Percentiles rank a stretch among this genome's conserved stretches.
Evolutionary conservation across 208 protist species (phyloP).

Genomic region (Leishmania major): DNA sequence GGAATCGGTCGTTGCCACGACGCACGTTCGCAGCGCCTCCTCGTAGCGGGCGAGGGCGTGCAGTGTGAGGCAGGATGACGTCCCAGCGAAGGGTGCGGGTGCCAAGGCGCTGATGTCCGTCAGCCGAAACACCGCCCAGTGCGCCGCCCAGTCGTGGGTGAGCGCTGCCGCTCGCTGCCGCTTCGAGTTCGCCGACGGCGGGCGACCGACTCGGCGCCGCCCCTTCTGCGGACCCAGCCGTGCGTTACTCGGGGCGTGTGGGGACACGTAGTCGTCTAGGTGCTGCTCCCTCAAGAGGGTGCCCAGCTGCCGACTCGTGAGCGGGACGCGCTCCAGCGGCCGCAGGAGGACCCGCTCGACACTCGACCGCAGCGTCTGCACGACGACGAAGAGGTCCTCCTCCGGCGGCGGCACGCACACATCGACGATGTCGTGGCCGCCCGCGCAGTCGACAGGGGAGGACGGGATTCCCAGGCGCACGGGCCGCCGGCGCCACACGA

Average conservation of each 20-base stretch:
- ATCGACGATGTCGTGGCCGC: not conserved
- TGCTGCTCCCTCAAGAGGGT: constrained; percentile 37
- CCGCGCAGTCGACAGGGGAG: not conserved
- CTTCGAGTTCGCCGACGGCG: constrained; percentile 1
- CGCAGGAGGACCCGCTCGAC: constrained; percentile 59
- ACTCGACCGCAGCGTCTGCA: constrained; percentile 36
- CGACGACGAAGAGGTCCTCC: constrained; percentile 72
- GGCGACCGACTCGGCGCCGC: not conserved
- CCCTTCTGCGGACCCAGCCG: not conserved
- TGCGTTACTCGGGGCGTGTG: constrained; percentile 3
- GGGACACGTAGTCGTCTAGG: constrained; percentile 36
- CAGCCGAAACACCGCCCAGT: constrained; percentile 33
- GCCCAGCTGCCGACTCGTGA: constrained; percentile 15
- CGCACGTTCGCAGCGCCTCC: constrained; percentile 44
- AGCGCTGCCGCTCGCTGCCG: not conserved
- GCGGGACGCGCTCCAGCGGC: constrained; percentile 27
- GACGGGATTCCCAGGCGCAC: not conserved
- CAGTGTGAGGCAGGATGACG: not conserved
- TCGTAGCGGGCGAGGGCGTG: constrained; percentile 17
- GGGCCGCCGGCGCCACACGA: constrained; percentile 77
- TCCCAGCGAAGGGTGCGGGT: not conserved
- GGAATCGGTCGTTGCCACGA: constrained; percentile 50
- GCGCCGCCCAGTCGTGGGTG: constrained; percentile 8
- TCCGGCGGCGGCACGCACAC: constrained; percentile 28
- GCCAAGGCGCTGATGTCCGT: constrained; percentile 4